These are phyloP conservation scores for Globisporangium radiosum DNA, from an alignment of 352 stramenopile genomes.

Conservation along the genomic window DNA sequence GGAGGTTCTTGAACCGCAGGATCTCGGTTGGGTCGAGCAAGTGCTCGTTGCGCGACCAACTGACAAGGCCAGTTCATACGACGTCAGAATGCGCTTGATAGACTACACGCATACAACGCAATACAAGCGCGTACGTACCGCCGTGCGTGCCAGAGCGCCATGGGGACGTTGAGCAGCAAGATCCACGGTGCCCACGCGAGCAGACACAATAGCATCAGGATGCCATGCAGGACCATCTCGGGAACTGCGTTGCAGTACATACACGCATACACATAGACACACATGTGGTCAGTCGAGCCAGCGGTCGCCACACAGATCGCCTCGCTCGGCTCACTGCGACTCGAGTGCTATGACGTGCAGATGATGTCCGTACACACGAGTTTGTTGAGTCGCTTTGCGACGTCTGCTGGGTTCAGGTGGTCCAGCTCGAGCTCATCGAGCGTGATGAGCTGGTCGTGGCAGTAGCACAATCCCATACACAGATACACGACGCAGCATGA, in stretches of 20 bases:
- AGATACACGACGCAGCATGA: not conserved
- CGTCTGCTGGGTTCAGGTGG: conserved; percentile 82
- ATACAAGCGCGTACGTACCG: conserved; percentile 27
- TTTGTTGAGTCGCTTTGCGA: conserved; percentile 78
- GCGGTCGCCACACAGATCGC: no score
- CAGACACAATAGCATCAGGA: conserved; percentile 72
- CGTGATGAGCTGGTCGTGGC: conserved; percentile 54
- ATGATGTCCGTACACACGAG: conserved; percentile 49
- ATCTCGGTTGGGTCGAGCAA: conserved; percentile 84
- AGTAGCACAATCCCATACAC: conserved; percentile 3
- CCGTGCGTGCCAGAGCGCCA: conserved; percentile 66
- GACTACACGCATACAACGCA: not conserved
- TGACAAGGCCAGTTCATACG: conserved; percentile 11
- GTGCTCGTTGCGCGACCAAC: conserved; percentile 72
- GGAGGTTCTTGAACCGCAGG: conserved; percentile 82
- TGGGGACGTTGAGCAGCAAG: conserved; percentile 72
- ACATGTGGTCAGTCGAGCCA: not conserved
- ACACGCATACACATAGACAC: not conserved
- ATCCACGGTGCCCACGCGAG: conserved; percentile 71
- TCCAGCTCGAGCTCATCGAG: conserved; percentile 83
- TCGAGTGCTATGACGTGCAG: no score
- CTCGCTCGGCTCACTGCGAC: no score
- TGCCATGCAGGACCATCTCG: conserved; percentile 72
- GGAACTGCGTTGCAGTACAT: conserved; percentile 30
- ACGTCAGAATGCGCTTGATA: not conserved